A percentile compares a stretch with the other conserved stretches of the same genome.
These are phyloP conservation scores for Coemansia sp. DNA, from an alignment of 192 early-diverging fungal genomes.

Conservation along the genomic window DNA sequence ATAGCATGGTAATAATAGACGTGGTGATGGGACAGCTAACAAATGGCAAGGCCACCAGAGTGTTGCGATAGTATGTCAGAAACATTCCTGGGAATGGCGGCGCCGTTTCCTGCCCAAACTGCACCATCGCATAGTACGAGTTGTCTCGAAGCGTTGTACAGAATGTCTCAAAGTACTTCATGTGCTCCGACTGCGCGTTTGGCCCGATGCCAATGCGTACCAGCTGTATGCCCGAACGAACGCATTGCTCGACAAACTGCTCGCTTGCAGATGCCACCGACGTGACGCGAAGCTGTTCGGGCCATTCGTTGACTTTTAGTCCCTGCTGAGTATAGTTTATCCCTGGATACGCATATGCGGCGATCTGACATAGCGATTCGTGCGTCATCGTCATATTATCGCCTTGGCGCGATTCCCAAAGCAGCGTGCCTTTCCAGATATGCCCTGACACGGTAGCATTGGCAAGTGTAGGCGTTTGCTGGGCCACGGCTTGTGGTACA, in stretches of 20 bases:
- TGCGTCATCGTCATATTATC: constrained; percentile 13
- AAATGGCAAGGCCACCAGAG: constrained; percentile 31
- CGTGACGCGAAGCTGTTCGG: constrained; percentile 27
- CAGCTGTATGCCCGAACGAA: constrained; percentile 20
- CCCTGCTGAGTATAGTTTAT: constrained; percentile 23
- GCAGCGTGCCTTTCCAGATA: constrained; percentile 33
- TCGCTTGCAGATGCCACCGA: constrained; percentile 14
- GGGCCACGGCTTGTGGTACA: constrained; percentile 9
- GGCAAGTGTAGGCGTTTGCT: not conserved
- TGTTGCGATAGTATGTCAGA: constrained; percentile 18
- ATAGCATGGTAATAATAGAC: constrained; percentile 8
- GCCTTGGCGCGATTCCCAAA: constrained; percentile 38
- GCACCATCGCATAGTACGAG: constrained; percentile 26
- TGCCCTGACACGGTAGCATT: not conserved
- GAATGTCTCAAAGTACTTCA: constrained; percentile 44
- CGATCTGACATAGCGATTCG: constrained; percentile 28
- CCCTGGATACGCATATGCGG: constrained; percentile 13
- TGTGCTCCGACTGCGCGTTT: constrained; percentile 13
- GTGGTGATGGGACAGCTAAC: constrained; percentile 20
- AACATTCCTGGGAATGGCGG: constrained; percentile 30
- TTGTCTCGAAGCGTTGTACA: constrained; percentile 34
- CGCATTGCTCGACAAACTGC: constrained; percentile 32
- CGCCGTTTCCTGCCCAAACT: constrained; percentile 1
- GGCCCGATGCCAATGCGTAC: constrained; percentile 25
- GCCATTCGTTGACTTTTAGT: constrained; percentile 39